These are phyloP conservation scores for Protomyces inouyei DNA, from an alignment of 1,139 yeast genomes.

Conservation along the genomic window DNA sequence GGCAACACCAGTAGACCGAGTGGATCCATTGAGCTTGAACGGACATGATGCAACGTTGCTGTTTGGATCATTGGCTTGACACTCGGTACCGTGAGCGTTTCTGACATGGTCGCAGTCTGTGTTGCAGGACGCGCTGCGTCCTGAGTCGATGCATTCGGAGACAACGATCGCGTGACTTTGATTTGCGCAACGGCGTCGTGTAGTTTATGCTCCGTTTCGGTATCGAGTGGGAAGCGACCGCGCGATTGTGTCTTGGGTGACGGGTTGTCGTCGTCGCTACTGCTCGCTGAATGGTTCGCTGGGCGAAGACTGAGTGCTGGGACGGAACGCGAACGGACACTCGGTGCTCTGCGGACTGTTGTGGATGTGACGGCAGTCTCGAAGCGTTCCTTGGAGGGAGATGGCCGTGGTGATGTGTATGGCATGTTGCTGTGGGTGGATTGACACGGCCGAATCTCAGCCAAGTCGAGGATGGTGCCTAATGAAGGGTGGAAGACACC, in stretches of 20 bases:
- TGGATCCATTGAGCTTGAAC: conserved; percentile 1
- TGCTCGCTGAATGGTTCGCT: not conserved
- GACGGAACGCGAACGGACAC: conserved; percentile 4
- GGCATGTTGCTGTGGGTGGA: not conserved
- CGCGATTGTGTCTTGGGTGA: not conserved
- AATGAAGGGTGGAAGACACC: too few species aligned
- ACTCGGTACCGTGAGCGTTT: not conserved
- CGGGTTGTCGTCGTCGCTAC: conserved; percentile 13
- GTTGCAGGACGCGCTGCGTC: not conserved
- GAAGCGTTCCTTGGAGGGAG: not conserved
- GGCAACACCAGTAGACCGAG: not conserved
- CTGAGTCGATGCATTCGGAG: not conserved
- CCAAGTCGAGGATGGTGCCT: too few species aligned
- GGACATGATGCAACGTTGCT: not conserved
- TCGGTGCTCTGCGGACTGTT: conserved; percentile 1
- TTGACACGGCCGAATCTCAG: too few species aligned
- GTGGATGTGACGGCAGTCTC: not conserved
- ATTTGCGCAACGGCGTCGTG: conserved; percentile 20
- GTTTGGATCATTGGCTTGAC: not conserved
- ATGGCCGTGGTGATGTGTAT: not conserved
- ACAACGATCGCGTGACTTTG: conserved; percentile 17
- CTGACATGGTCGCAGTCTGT: not conserved
- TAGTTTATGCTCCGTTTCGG: conserved; percentile 10
- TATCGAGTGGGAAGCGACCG: conserved; percentile 11
- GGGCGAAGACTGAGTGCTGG: not conserved